Base-by-base conservation (phyloP, 2,329 filamentous ascomycete genomes). In the Bertia moriformis region DNA sequence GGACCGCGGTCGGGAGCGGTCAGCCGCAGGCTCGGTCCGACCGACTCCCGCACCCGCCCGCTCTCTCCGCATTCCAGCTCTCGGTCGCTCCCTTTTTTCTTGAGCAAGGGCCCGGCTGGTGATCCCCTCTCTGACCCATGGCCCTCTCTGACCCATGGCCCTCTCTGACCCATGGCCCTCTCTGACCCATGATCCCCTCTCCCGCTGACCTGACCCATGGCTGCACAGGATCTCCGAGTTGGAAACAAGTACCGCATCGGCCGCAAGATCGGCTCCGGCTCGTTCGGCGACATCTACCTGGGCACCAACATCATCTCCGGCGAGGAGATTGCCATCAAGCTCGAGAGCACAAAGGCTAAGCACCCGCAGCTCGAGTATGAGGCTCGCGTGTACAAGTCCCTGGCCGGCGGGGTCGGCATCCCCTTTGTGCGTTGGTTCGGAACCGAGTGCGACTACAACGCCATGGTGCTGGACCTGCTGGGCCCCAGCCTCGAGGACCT, bases 181-280 rank as follows among this genome's bases (percentile, higher is more conserved):
- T 35, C 10, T 35, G 32, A 42, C 42, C 33, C 19, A 19, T 18
- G 39, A 36, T 38, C 40, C 42, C 40, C 43, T n/a, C 40, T 43
- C 48, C 52, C 38, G 37, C 55, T 56, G 53, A 56, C 53, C n/a
- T n/a, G n/a, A 39, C 55, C 53, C n/a, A 56, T 56, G 53, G 53
- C 55, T 50, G 27, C n/a, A n/a, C 54, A 96, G 89, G 91, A 98
- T 77, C 79, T 98, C 55, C 87, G 91, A 58, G 91, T 98, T 65
- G 91, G 91, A 65, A 96, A 96, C 64, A 96, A 98, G 60, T 98
- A 98, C 78, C 87, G 91, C 54, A 96, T 98, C 63, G 91, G 91
- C 61, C 86, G 91, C 54, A 98, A 98, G 75, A 98, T 98, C 56
- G 91, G 91, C 52, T 94, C 87, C 51, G 91, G 91, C 50, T 88